Evolutionary conservation across 2,329 filamentous ascomycete species (phyloP), one percentile per base, ranked within the genome.

Genomic region (Claviceps citrina): DNA sequence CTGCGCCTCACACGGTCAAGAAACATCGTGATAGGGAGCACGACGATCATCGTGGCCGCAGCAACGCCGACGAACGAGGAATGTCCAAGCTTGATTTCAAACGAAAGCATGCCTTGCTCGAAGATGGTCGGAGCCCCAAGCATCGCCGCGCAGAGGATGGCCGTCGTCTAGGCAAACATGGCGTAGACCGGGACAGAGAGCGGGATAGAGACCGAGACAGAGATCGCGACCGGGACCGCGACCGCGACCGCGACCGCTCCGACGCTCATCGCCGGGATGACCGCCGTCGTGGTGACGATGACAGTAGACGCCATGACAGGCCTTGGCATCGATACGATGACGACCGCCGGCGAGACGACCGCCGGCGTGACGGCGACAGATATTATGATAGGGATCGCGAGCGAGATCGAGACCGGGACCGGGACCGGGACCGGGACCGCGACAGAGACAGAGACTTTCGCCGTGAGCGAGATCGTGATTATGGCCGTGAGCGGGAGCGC

Each of bases 81-180:
- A 65, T 66, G 4, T 66, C 68, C 1, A 61, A 70, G 19, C 65
- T 67, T 1, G 73, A 78, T 28, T 59, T 65, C 38, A 80, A 79
- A 59, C 68, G 76, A 38, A 79, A 78, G 54, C 71, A 78, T 44
- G 70, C 66, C 6, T 59, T 59, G n/a, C 56, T 63, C 26, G 63
- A 66, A n/a, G 62, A 64, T 34, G 58, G 53, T 16, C 60, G 60
- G 25, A 62, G 58, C 28, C 57, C 61, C n/a, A 67, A 66, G 50
- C 57, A 63, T 38, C 60, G 63, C 9, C 60, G 64, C 15, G 41
- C 52, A 4, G 63, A 67, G 15, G 63, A 67, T 9, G 47, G 50
- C 15, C 61, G 63, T 13, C 62, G 62, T 13, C 47, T 52, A 9
- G 58, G 56, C 45, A 59, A 58, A 18, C 52, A 57, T 39, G 57